Conservation (phyloP, 2,329 filamentous ascomycete species). For the Trichoderma lentiforme region DNA sequence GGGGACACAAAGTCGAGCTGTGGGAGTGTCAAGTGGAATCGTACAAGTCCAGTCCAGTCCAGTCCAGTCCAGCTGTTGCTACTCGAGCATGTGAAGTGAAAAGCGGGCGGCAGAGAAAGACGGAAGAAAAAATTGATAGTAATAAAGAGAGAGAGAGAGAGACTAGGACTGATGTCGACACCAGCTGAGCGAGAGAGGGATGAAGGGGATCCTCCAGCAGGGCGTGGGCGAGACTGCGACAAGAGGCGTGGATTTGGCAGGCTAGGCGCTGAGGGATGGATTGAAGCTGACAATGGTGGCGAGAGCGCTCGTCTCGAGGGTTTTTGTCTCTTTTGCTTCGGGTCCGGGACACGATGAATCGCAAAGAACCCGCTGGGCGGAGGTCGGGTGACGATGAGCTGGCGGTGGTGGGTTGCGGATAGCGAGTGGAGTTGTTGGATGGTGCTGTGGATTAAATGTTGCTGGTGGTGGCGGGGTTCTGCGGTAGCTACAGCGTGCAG, state of each 20-base stretch:
- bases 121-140: not conserved
- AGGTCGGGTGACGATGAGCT: constrained; percentile 16
- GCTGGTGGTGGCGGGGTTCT: constrained; percentile 13
- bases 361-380: constrained; percentile 1
- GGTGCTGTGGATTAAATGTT: not conserved
- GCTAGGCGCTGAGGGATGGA: not conserved
- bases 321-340: not conserved
- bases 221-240: not conserved
- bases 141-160: not conserved
- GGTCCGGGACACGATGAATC: not conserved
- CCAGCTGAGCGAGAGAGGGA: not conserved
- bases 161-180: not conserved
- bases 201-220: not conserved
- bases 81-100: not conserved
- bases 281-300: constrained; percentile 5
- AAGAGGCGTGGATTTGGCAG: not conserved
- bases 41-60: not conserved
- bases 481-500: not conserved
- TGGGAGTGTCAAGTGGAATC: not conserved
- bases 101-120: not conserved
- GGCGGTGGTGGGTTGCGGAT: constrained; percentile 8
- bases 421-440: not conserved
- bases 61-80: not conserved
- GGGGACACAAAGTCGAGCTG: not conserved
- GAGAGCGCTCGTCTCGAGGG: not conserved